Evolutionary conservation across 2,329 filamentous ascomycete species (phyloP), one percentile per base, ranked within the genome.

Genomic region (Pseudogymnoascus sp.): DNA sequence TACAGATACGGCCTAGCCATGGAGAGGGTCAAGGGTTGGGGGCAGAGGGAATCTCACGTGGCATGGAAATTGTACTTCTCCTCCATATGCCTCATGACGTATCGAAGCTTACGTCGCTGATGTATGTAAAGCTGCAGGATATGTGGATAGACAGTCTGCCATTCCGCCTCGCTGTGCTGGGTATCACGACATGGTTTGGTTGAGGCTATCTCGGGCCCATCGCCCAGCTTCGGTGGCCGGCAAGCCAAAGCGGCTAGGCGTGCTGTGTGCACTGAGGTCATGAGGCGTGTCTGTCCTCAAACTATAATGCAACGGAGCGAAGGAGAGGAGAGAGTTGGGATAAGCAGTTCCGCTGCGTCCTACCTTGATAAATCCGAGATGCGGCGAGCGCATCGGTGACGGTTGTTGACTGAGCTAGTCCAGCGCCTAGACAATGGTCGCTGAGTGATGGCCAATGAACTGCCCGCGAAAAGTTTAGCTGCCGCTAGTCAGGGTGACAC

Each of bases 81-180:
- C 40, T 69, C 64, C 66, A 70, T 67, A 29, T 63, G 38, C 15
- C 21, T 35, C 63, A 68, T 68, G 15, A 70, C 65, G 19, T 69
- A 56, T 31, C 64, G 64, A 26, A 70, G 68, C 62, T 67, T 68
- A 26, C 66, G 61, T 19, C 65, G 65, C 56, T 69, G 66, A n/a
- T 56, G 62, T 11, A 70, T 59, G 59, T 70, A 70, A 64, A 70
- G 26, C 23, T 64, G 66, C 63, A 66, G 62, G 33, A 70, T 66
- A 21, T 68, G 60, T 4, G 67, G 66, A 59, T 67, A 67, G 17
- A 69, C 59, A 17, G 64, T 60, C 37, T 63, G 44, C 68, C 68
- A 70, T 31, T 70, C 69, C 7, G 42, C 37, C 19, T 68, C 65
- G 62, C 35, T 65, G 56, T 70, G 38, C 59, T 37, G 33, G 17